Percentiles rank a stretch among this genome's conserved stretches.
Evolutionary conservation across 2,329 filamentous ascomycete genomes (phyloP).

Genomic region (Trichoderma sp.): DNA sequence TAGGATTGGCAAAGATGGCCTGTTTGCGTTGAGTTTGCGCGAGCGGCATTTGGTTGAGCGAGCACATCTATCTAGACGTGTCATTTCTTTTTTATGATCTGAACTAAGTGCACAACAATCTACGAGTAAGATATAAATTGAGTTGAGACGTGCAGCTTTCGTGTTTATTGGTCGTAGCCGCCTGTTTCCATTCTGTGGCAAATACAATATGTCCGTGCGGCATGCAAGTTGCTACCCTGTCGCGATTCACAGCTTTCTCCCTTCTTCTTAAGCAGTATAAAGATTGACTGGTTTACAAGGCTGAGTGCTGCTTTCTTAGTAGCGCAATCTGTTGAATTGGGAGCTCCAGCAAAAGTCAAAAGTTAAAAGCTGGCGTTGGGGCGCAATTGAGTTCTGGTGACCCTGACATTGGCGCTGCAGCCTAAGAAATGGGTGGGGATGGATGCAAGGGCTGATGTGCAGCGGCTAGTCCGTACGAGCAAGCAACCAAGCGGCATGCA

Average conservation of each 20-base stretch:
- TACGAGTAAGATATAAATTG: too few relatives aligned
- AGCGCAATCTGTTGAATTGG: not conserved
- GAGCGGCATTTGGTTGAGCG: not conserved
- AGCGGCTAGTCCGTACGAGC: not conserved
- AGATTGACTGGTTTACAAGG: not conserved
- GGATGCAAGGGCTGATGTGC: constrained; percentile 3
- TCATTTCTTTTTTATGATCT: not conserved
- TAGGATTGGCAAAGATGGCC: not conserved
- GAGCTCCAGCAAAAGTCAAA: not conserved
- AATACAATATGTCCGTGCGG: not conserved
- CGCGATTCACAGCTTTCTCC: not conserved
- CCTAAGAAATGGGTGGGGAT: not conserved
- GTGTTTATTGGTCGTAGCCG: not conserved
- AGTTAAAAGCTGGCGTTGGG: not conserved
- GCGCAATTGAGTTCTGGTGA: not conserved
- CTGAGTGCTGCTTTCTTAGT: not conserved
- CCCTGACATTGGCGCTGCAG: not conserved
- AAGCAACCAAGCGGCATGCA: not conserved
- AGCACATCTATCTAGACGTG: not conserved
- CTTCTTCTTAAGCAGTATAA: not conserved
- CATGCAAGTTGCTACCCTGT: not conserved
- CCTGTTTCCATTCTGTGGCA: not conserved
- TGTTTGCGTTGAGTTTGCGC: not conserved
- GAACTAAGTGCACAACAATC: not conserved
- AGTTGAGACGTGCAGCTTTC: not conserved